Percentiles rank a stretch among this genome's conserved stretches.
These are phyloP conservation scores for Ganoderma sp. DNA, from an alignment of 1,284 basidiomycete species.

Conservation along the genomic window DNA sequence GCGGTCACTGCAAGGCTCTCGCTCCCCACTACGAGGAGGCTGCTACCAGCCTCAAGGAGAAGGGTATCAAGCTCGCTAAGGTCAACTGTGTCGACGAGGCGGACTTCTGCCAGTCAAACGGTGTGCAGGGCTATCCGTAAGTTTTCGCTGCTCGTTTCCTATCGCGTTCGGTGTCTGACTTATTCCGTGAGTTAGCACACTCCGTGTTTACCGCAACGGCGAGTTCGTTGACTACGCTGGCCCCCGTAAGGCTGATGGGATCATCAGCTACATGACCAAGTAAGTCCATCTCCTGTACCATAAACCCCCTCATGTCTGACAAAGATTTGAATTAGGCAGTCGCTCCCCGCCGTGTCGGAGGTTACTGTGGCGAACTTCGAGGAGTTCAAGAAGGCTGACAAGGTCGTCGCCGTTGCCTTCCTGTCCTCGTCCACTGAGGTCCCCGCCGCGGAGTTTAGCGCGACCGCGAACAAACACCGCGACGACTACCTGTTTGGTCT, in stretches of 20 bases:
- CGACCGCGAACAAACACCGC: slow-evolving; percentile 85
- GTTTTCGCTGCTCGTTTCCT: slow-evolving; percentile 39
- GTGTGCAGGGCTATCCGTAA: slow-evolving; percentile 91
- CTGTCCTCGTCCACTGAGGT: slow-evolving; percentile 70
- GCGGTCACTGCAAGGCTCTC: slow-evolving; percentile 91
- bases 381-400: slow-evolving; percentile 91
- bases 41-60: slow-evolving; percentile 89
- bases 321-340: slow-evolving; percentile 64
- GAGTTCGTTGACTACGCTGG: slow-evolving; percentile 82
- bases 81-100: slow-evolving; percentile 93
- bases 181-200: slow-evolving; percentile 54
- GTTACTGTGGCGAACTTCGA: slow-evolving; percentile 79
- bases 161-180: background rate
- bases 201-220: slow-evolving; percentile 94
- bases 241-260: slow-evolving; percentile 94
- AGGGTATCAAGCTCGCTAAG: slow-evolving; percentile 92
- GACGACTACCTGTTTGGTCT: slow-evolving; percentile 95
- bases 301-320: background rate
- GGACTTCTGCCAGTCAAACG: slow-evolving; percentile 85
- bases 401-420: slow-evolving; percentile 90
- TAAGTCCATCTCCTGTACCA: slow-evolving; percentile 47
- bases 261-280: slow-evolving; percentile 98
- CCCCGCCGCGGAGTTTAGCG: slow-evolving; percentile 76
- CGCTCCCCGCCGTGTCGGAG: slow-evolving; percentile 90
- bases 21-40: slow-evolving; percentile 97